phyloP scores from a whole-genome alignment of 2,329 filamentous ascomycete species.

The Fusarium heterosporum region DNA sequence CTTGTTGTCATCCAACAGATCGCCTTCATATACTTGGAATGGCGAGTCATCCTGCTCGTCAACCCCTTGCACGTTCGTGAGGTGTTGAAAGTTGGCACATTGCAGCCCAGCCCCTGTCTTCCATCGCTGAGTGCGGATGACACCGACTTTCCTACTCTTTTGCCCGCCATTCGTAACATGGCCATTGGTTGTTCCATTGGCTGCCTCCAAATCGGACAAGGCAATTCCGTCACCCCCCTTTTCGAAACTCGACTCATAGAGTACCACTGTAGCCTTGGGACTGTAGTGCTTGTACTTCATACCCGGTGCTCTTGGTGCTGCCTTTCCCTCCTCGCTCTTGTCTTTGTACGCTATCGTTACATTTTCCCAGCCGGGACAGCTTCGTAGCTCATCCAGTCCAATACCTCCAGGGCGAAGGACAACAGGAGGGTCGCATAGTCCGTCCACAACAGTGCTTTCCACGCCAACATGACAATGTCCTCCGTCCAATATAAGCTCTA shows the following conservation, averaged over 20 bases:
- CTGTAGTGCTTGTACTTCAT: slow-evolving; percentile 99
- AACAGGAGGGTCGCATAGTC: slow-evolving; percentile 81
- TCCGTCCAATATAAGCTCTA: slow-evolving; percentile 89
- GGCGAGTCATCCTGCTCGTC: slow-evolving; percentile 48
- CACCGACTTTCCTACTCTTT: slow-evolving; percentile 56
- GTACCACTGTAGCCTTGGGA: slow-evolving; percentile 84
- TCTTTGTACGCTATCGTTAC: slow-evolving; percentile 85
- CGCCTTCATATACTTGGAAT: slow-evolving; percentile 57
- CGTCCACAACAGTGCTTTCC: slow-evolving; percentile 97
- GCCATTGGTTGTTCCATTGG: slow-evolving; percentile 41
- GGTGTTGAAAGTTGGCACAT: slow-evolving; percentile 47
- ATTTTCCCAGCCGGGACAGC: slow-evolving; percentile 82
- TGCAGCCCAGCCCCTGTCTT: slow-evolving; percentile 56
- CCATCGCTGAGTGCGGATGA: slow-evolving; percentile 69
- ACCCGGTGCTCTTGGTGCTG: slow-evolving; percentile 83
- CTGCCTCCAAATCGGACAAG: slow-evolving; percentile 50
- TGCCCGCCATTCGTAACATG: slow-evolving; percentile 32
- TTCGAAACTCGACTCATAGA: slow-evolving; percentile 74
- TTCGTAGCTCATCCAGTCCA: slow-evolving; percentile 80
- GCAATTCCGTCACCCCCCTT: slow-evolving; percentile 53
- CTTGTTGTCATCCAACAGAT: slow-evolving; percentile 52
- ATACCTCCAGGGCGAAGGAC: slow-evolving; percentile 90
- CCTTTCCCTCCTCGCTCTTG: slow-evolving; percentile 72
- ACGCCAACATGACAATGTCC: slow-evolving; percentile 89
- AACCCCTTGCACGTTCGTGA: slow-evolving; percentile 35